Evolutionary conservation across 139 green algal genomes (phyloP).

Genomic region (Desmodesmus armatus): DNA sequence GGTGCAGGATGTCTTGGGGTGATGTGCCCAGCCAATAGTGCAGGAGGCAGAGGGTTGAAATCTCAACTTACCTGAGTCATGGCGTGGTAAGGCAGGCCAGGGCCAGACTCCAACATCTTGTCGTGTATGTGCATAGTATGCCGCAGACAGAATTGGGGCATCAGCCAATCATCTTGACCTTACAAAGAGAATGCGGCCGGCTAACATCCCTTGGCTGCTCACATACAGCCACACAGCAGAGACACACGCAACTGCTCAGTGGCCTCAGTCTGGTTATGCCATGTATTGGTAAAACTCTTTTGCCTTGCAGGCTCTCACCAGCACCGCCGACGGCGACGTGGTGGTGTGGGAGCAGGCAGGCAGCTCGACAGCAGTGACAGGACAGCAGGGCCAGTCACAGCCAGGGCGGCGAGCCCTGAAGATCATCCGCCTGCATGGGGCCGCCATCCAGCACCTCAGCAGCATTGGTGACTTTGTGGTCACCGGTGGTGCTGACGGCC

Average conservation of each 20-base stretch:
- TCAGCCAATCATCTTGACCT: no score
- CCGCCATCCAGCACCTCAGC: constrained; percentile 66
- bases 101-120: no score
- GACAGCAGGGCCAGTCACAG: constrained; percentile 62
- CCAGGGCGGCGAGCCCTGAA: constrained; percentile 76
- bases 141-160: no score
- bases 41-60: no score
- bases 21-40: no score
- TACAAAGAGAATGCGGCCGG: no score
- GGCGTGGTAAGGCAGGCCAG: no score
- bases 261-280: neutral
- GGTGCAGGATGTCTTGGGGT: no score
- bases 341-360: constrained; percentile 84
- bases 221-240: neutral
- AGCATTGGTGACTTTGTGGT: constrained; percentile 57
- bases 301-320: constrained; percentile 58
- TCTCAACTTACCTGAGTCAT: no score
- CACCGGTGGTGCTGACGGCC: constrained; percentile 48
- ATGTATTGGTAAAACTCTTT: neutral
- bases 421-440: constrained; percentile 80
- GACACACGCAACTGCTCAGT: neutral
- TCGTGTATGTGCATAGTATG: no score
- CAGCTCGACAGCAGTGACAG: no score
- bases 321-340: constrained; percentile 78
- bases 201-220: no score